phyloP scores from a whole-genome alignment of 2,329 filamentous ascomycete species.

The Alternaria longipes region DNA sequence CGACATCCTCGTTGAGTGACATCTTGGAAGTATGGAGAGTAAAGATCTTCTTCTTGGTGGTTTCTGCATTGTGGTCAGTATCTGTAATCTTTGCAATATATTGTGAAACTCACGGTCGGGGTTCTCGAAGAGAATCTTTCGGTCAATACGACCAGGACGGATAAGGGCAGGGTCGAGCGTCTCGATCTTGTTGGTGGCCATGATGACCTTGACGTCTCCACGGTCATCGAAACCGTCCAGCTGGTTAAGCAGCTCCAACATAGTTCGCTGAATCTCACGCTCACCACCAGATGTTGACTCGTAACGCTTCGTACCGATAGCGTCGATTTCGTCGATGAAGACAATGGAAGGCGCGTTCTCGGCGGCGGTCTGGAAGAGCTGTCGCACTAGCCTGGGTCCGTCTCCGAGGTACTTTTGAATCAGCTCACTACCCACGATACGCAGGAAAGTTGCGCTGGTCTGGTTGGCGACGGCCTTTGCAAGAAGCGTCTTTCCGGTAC shows the following conservation, averaged over 20 bases:
- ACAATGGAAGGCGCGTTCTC: conserved; percentile 97
- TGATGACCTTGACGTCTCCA: conserved; percentile 98
- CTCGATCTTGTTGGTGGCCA: conserved; percentile 99
- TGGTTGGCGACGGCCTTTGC: conserved; percentile 98
- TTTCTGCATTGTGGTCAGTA: conserved; percentile 74
- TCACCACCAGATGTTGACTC: conserved; percentile 97
- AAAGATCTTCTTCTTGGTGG: conserved; percentile 98
- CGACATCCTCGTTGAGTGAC: conserved; percentile 95
- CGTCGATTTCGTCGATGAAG: conserved; percentile 99
- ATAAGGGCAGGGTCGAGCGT: conserved; percentile 96
- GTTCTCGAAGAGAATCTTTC: conserved; percentile 88
- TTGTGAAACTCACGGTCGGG: conserved; percentile 66
- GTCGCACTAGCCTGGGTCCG: conserved; percentile 90
- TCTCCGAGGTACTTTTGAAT: conserved; percentile 99
- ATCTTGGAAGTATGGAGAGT: conserved; percentile 98
- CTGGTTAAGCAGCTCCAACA: conserved; percentile 98
- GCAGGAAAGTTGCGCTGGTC: conserved; percentile 97
- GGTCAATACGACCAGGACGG: conserved; percentile 95
- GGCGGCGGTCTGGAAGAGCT: conserved; percentile 94
- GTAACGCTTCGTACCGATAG: conserved; percentile 98
- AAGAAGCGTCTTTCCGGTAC: conserved; percentile 94
- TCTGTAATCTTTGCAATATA: not conserved
- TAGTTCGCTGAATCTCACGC: conserved; percentile 96
- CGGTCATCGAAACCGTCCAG: conserved; percentile 98
- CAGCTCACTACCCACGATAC: conserved; percentile 95